These are phyloP conservation scores for Truncatella angustata DNA, from an alignment of 2,329 filamentous ascomycete genomes.

Conservation along the genomic window DNA sequence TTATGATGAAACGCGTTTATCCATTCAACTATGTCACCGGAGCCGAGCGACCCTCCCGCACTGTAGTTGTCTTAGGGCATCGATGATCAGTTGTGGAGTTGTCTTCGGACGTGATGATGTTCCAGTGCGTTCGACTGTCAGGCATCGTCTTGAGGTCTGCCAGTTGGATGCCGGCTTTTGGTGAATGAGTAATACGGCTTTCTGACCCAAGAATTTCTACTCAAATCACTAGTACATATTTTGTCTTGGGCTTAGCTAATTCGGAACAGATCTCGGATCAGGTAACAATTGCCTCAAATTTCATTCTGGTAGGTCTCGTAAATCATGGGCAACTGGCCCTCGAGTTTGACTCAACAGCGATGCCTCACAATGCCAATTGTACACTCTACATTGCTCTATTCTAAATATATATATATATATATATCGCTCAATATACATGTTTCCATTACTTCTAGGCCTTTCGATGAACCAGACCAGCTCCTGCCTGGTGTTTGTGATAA, in stretches of 20 bases:
- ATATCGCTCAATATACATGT: slow-evolving; percentile 15
- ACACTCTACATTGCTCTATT: background rate
- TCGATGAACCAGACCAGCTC: slow-evolving; percentile 26
- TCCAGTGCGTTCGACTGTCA: slow-evolving; percentile 50
- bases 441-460: slow-evolving; percentile 16
- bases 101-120: slow-evolving; percentile 53
- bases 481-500: slow-evolving; percentile 72
- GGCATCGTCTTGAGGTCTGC: slow-evolving; percentile 58
- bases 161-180: slow-evolving; percentile 52
- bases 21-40: slow-evolving; percentile 70
- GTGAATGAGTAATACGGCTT: slow-evolving; percentile 70
- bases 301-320: background rate
- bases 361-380: background rate
- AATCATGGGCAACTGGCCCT: too few species aligned
- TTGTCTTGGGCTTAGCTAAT: slow-evolving; percentile 15
- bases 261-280: background rate
- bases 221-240: background rate
- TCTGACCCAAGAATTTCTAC: slow-evolving; percentile 45
- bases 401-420: background rate
- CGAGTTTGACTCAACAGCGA: too few species aligned
- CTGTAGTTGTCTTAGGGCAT: slow-evolving; percentile 52
- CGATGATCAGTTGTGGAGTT: slow-evolving; percentile 78
- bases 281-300: background rate
- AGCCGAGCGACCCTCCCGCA: slow-evolving; percentile 73
- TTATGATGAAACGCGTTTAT: slow-evolving; percentile 68